Base-by-base conservation (phyloP, 306 rosid species). In the Pyrus pyrifolia region DNA sequence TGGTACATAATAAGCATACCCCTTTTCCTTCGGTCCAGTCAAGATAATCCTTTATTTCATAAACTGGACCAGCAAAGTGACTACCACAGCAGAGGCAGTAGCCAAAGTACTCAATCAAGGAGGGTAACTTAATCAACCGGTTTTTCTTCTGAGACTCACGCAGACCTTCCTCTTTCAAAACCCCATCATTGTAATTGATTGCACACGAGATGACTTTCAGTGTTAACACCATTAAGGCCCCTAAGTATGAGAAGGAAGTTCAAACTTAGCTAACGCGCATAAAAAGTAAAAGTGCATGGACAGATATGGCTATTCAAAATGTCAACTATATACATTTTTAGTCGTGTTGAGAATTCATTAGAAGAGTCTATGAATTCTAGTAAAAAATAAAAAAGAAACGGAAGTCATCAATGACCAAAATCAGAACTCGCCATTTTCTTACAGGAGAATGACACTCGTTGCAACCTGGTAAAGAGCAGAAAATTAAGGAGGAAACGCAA, bases 41-140 rank as follows among this genome's bases (percentile, higher is more conserved):
- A 17, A 96, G 96, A 87, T 93, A 96, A 80, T 93, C 98, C 85
- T 88, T 93, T 83, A 89, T 88, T 79, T 96, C 99, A 73, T 72
- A 96, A 80, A 96, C 98, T 57, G 99, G 99, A 79, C 99, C 97
- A 33, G 99, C 96, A 87, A 96, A 93, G 78, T 93, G 99, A 87
- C 97, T 93, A 40, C 98, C 99, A 70, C 91, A 89, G 85, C 87
- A 85, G 80, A 96, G 91, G 79, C 98, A 96, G 84, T 87, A 93
- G 74, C 98, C 99, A 35, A 88, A 51, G 79, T 92, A 96, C 86
- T 96, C 98, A 23, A 89, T 78, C 45, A 89, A 13, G 2, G 99
- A 91, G 38, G 99, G 99, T 72, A 91, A 77, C 51, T 86, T 79
- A 46, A 86, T 65, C 89, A 96, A 81, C 12, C 98, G 89, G 78